Conservation (phyloP, 2,329 filamentous ascomycete genomes). For the Basipetospora chlamydospora region DNA sequence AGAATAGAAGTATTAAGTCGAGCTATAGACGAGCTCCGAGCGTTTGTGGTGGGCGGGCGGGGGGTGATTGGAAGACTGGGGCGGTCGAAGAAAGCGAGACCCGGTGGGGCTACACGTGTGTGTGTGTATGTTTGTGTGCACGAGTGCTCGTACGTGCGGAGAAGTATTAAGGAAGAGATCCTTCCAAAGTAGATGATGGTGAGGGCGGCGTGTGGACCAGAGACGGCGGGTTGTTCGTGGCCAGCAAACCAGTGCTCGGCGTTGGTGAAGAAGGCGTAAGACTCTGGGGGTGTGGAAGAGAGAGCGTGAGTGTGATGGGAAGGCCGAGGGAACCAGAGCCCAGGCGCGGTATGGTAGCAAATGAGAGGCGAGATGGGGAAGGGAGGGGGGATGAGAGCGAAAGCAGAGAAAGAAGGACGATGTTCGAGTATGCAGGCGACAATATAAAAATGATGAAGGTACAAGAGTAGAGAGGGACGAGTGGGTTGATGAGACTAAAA, state of each 20-base stretch:
- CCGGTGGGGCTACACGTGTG: background rate
- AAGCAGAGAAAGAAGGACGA: background rate
- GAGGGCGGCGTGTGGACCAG: too few species aligned
- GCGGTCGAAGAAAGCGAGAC: slow-evolving; percentile 3
- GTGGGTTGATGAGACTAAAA: background rate
- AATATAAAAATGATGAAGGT: slow-evolving; percentile 4
- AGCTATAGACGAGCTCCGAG: background rate
- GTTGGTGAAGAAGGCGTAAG: too few species aligned
- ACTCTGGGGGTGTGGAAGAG: too few species aligned
- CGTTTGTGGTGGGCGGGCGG: too few species aligned
- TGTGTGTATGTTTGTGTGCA: background rate
- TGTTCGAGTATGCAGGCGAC: slow-evolving; percentile 1
- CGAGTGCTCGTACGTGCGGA: too few species aligned
- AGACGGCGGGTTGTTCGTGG: too few species aligned
- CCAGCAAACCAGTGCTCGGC: too few species aligned
- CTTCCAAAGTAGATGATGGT: too few species aligned
- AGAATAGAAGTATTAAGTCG: slow-evolving; percentile 1
- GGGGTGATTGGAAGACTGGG: too few species aligned
- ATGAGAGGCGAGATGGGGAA: background rate
- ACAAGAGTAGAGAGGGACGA: slow-evolving; percentile 6
- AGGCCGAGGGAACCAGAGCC: background rate
- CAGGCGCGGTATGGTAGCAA: background rate
- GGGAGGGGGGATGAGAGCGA: background rate
- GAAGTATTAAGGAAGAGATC: too few species aligned
- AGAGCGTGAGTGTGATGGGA: background rate